Percentiles rank a stretch among this genome's conserved stretches.
Conservation (phyloP, 129 eudicot species). For the Arctium minus region DNA sequence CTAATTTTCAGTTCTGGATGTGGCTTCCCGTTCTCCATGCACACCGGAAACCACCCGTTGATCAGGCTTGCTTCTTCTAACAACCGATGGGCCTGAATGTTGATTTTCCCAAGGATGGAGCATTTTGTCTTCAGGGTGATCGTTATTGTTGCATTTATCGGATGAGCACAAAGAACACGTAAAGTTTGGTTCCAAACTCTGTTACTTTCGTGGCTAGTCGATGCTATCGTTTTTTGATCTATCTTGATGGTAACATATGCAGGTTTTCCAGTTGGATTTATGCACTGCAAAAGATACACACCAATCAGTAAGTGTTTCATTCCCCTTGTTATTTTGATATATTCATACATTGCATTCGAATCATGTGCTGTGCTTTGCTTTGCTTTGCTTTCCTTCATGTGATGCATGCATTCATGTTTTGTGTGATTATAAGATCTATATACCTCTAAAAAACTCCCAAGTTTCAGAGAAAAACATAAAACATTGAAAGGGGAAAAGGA, state of each 20-base stretch:
- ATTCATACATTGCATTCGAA: background rate
- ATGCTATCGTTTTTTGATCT: conserved; percentile 57
- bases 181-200: conserved; percentile 93
- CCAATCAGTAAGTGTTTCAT: conserved; percentile 4
- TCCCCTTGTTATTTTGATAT: background rate
- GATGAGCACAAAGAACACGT: conserved; percentile 80
- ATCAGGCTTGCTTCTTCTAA: conserved; percentile 55
- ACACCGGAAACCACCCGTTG: conserved; percentile 69
- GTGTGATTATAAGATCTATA: background rate
- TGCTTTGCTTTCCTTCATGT: background rate
- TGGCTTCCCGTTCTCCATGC: conserved; percentile 55
- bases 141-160: conserved; percentile 57
- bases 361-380: background rate
- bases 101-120: conserved; percentile 56
- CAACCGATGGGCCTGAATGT: conserved; percentile 46
- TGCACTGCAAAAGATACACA: conserved; percentile 49
- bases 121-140: conserved; percentile 67
- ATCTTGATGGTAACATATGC: conserved; percentile 78
- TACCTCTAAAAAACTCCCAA: background rate
- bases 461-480: background rate
- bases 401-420: background rate
- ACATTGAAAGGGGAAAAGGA: background rate
- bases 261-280: conserved; percentile 50
- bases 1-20: conserved; percentile 46
- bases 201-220: conserved; percentile 58